phyloP scores from a whole-genome alignment of 2,329 filamentous ascomycete genomes.

The Ophiostoma perfectum region DNA sequence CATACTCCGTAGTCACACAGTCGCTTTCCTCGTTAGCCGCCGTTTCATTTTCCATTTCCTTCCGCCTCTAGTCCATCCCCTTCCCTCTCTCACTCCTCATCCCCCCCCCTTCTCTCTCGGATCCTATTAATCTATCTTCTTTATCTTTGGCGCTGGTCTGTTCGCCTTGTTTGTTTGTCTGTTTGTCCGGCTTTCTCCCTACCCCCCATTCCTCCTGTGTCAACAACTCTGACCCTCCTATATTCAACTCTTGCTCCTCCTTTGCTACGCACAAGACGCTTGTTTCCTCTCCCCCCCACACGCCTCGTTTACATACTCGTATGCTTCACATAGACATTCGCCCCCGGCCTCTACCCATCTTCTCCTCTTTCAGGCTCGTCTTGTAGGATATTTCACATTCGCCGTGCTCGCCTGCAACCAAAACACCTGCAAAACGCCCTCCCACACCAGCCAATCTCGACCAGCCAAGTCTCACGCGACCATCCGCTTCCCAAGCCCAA shows the following conservation, averaged over 20 bases:
- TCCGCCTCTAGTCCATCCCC: background rate
- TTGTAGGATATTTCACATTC: background rate
- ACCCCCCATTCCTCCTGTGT: background rate
- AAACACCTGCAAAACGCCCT: constrained; percentile 18
- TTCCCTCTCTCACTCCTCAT: background rate
- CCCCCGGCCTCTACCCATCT: background rate
- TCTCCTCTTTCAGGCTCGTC: background rate
- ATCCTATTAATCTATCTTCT: background rate
- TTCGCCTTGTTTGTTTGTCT: background rate
- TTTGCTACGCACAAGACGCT: background rate
- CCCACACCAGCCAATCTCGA: constrained; percentile 25
- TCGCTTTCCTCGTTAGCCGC: constrained; percentile 18
- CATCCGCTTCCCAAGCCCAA: constrained; percentile 13
- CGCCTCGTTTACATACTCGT: background rate
- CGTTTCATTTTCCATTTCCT: constrained; percentile 13
- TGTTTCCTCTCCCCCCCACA: background rate
- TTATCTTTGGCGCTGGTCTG: background rate
- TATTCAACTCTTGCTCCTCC: background rate
- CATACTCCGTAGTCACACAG: background rate
- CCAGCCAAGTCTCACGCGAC: constrained; percentile 28
- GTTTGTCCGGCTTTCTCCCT: background rate
- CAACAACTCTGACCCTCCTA: background rate
- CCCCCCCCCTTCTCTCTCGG: background rate
- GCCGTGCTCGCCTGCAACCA: constrained; percentile 11
- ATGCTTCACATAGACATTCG: background rate